A percentile compares a stretch with the other conserved stretches of the same genome.
phyloP scores from a whole-genome alignment of 2,329 filamentous ascomycete genomes.

The Chaetomiaceae sp. region DNA sequence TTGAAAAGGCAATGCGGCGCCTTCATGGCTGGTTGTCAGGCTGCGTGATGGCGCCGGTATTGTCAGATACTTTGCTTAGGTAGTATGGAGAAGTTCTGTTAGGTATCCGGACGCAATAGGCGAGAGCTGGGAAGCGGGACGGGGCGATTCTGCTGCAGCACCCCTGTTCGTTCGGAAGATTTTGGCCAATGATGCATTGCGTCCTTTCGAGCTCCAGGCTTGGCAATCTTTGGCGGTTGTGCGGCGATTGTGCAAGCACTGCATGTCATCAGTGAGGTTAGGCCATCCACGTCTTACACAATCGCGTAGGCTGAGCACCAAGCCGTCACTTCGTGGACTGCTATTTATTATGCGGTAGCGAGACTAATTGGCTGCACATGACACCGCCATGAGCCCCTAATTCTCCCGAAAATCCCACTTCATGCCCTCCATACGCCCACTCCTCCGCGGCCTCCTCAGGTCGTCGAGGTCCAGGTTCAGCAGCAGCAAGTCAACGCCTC shows the following conservation, averaged over 20 bases:
- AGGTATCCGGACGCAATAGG: no score
- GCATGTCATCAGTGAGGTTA: background rate
- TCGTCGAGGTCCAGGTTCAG: background rate
- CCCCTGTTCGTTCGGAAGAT: conserved; percentile 9
- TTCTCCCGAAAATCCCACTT: background rate
- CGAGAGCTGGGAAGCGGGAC: background rate
- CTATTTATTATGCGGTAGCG: no score
- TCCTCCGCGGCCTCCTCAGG: conserved; percentile 11
- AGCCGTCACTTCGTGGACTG: no score
- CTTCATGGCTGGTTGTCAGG: conserved; percentile 31
- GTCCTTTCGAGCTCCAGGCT: background rate
- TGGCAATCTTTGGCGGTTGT: conserved; percentile 1
- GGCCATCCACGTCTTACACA: background rate
- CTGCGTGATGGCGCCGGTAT: no score
- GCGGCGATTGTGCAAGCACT: no score
- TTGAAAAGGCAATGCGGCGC: conserved; percentile 36
- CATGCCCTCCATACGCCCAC: conserved; percentile 6
- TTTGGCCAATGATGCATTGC: conserved; percentile 7
- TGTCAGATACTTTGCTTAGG: no score
- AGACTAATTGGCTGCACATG: no score
- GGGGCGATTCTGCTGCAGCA: background rate
- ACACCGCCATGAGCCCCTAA: conserved; percentile 3
- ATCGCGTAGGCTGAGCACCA: no score
- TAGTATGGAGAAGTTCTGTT: no score
- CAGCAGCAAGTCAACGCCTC: background rate